Evolutionary conservation across 306 rosid species (phyloP).

Genomic region (Mimosa bimucronata): DNA sequence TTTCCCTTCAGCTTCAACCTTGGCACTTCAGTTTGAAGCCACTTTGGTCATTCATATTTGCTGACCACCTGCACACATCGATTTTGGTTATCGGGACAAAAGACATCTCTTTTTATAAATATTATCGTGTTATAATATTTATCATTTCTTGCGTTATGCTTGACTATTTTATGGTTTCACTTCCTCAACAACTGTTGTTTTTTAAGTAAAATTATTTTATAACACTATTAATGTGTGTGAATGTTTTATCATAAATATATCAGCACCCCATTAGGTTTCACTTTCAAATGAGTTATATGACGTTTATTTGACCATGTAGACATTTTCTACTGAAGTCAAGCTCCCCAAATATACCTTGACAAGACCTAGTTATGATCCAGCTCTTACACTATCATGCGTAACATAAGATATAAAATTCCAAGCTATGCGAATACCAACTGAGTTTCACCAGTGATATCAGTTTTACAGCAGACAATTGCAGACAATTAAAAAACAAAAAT

Average conservation of each 20-base stretch:
- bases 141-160: constrained; percentile 32
- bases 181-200: constrained; percentile 19
- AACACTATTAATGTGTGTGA: constrained; percentile 33
- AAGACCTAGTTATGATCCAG: constrained; percentile 24
- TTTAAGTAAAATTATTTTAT: constrained; percentile 27
- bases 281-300: constrained; percentile 30
- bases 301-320: constrained; percentile 29
- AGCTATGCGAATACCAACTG: constrained; percentile 25
- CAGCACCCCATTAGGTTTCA: constrained; percentile 20
- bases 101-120: constrained; percentile 57
- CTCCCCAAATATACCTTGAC: constrained; percentile 19
- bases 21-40: constrained; percentile 93
- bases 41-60: constrained; percentile 83
- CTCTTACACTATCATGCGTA: constrained; percentile 23
- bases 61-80: constrained; percentile 97
- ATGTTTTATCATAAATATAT: constrained; percentile 39
- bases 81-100: constrained; percentile 78
- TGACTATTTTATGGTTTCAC: constrained; percentile 29
- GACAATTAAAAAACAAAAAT: background rate
- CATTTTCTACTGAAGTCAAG: constrained; percentile 24
- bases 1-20: constrained; percentile 83
- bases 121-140: constrained; percentile 36
- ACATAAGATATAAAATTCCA: constrained; percentile 17
- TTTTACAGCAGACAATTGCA: background rate
- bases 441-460: constrained; percentile 9